Evolutionary conservation across 257 asterid genomes (phyloP), one percentile per base, ranked within the genome.

Genomic region (Leptodermis oblonga): DNA sequence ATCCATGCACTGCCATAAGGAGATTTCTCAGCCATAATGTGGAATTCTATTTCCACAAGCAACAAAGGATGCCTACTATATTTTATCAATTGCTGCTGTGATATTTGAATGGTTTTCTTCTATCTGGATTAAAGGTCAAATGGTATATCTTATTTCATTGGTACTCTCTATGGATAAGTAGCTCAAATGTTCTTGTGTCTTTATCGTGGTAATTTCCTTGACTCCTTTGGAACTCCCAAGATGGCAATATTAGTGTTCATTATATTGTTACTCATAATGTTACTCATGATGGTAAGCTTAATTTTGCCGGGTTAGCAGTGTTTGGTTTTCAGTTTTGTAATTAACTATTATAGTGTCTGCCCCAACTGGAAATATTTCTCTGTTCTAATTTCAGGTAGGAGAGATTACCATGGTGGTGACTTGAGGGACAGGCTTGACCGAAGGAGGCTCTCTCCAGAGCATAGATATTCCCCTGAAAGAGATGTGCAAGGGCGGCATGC

Each of bases 351-450:
- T 45, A 42, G 43, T 64, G 58, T 51, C 63, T 43, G 61, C 77
- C 51, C 68, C 39, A n/a, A 26, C 46, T 71, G 61, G 58, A 71
- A 58, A 65, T 53, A 59, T 49, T 60, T 71, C 63, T 82, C 23
- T 70, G 15, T 68, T 58, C 64, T 41, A 26, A 55, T 77, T 72
- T 78, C 87, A 92, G 98, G 88, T 56, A 86, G 87, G 85, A 83
- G 80, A 78, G 94, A 87, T 72, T 42, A 78, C 70, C 86, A 76
- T 30, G 83, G 88, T 74, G 82, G 83, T 66, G 97, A 92, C 78
- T 77, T 88, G 85, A 86, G 98, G 81, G 95, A 92, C 70, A 90
- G 87, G 80, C 90, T 90, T 68, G 92, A 79, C 62, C 31, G 25
- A 37, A 83, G 89, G 74, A 87, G 81, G 79, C 96, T 78, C 65